Conservation (phyloP, 768 basidiomycete species). For the Cubamyces sp. region DNA sequence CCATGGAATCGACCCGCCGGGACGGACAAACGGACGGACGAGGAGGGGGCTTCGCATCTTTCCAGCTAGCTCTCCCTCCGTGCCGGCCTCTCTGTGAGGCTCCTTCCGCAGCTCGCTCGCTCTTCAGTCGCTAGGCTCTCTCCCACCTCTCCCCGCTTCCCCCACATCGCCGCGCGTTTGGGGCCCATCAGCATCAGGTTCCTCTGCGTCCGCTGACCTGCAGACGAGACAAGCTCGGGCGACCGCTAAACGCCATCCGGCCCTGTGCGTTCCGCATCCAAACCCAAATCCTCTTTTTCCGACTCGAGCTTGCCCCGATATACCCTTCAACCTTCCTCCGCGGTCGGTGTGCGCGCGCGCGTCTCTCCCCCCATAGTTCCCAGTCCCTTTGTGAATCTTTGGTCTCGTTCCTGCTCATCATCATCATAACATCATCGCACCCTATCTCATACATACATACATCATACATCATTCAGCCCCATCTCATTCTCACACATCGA, state of each 20-base stretch:
- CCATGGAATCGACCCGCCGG: background rate
- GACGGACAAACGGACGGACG: too few relatives aligned
- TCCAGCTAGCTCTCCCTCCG: background rate
- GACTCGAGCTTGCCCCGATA: background rate
- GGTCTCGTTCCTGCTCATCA: too few relatives aligned
- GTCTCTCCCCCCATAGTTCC: too few relatives aligned
- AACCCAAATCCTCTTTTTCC: background rate
- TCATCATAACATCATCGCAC: background rate
- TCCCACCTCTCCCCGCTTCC: background rate
- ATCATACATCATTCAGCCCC: too few relatives aligned
- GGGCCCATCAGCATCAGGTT: background rate
- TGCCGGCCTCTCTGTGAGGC: background rate
- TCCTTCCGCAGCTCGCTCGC: background rate
- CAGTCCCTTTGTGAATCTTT: too few relatives aligned
- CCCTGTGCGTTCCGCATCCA: background rate
- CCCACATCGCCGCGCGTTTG: background rate
- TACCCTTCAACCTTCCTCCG: background rate
- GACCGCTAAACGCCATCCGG: background rate
- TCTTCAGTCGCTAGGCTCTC: too few relatives aligned
- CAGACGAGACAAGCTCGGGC: background rate
- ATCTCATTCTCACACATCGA: background rate
- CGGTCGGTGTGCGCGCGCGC: background rate
- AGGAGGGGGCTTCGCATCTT: conserved; percentile 4
- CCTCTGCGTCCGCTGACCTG: background rate
- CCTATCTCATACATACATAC: background rate